phyloP scores from a whole-genome alignment of 75 land plant species.

The Chamaecyparis obtusa region DNA sequence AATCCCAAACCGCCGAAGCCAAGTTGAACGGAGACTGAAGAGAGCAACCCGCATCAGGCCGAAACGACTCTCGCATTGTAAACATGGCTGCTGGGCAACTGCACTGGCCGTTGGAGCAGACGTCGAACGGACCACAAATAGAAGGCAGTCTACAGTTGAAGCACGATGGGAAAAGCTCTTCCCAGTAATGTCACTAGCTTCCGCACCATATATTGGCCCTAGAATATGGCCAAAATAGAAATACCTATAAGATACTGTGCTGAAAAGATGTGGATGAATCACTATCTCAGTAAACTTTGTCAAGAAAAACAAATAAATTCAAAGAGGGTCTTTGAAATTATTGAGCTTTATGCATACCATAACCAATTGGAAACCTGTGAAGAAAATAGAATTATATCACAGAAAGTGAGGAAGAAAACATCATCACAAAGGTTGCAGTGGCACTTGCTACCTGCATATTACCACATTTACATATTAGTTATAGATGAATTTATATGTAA shows the following conservation, averaged over 20 bases:
- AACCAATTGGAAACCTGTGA: slow-evolving; percentile 80
- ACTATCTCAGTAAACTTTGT: background rate
- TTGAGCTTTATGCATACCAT: slow-evolving; percentile 34
- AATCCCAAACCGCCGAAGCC: background rate
- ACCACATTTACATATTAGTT: background rate
- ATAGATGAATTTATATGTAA: background rate
- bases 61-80: background rate
- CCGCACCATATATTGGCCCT: slow-evolving; percentile 64
- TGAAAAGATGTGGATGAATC: slow-evolving; percentile 24
- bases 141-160: slow-evolving; percentile 34
- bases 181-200: slow-evolving; percentile 41
- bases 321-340: background rate
- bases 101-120: slow-evolving; percentile 2
- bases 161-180: slow-evolving; percentile 69
- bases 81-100: slow-evolving; percentile 3
- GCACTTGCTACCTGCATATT: slow-evolving; percentile 67
- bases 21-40: background rate
- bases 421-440: slow-evolving; percentile 90
- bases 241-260: slow-evolving; percentile 69
- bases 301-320: background rate
- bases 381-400: slow-evolving; percentile 84
- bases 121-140: background rate
- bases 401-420: slow-evolving; percentile 86
- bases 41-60: background rate
- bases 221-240: slow-evolving; percentile 67